These are phyloP conservation scores for Russula sp. DNA, from an alignment of 768 basidiomycete species.

Conservation along the genomic window DNA sequence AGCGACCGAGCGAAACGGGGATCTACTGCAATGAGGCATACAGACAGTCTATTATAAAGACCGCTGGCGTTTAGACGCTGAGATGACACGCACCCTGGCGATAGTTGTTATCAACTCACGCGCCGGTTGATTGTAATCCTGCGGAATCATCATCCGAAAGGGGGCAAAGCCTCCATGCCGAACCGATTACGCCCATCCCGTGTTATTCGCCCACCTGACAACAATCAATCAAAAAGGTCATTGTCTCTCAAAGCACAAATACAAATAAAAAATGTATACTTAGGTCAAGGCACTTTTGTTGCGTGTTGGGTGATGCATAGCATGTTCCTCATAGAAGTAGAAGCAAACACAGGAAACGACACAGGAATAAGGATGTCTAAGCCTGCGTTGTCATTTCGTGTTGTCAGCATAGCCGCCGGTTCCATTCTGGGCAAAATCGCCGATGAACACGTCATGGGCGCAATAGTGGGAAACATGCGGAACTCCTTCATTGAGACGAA, in stretches of 20 bases:
- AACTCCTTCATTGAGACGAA: not conserved
- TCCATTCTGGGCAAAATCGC: not conserved
- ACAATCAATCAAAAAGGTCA: not conserved
- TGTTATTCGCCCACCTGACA: slow-evolving; percentile 1
- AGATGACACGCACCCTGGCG: slow-evolving; percentile 17
- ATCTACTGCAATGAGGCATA: not conserved
- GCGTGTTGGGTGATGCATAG: no score
- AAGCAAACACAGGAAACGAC: no score
- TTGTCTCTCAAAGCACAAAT: not conserved
- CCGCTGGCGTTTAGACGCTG: slow-evolving; percentile 19
- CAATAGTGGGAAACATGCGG: not conserved
- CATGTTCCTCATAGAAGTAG: no score
- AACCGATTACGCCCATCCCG: slow-evolving; percentile 18
- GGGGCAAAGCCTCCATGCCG: slow-evolving; percentile 6
- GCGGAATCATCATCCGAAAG: slow-evolving; percentile 1
- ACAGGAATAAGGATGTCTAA: not conserved
- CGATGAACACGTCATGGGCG: slow-evolving; percentile 10
- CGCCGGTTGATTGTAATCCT: slow-evolving; percentile 11
- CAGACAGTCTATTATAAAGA: slow-evolving; percentile 20
- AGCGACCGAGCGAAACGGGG: slow-evolving; percentile 6
- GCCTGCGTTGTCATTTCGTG: not conserved
- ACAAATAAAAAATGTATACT: not conserved
- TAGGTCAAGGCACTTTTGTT: not conserved
- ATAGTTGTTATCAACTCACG: slow-evolving; percentile 1
- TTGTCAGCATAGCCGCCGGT: not conserved